Evolutionary conservation across 2,329 filamentous ascomycete species (phyloP), one percentile per base, ranked within the genome.

Genomic region (Fusarium palustre): DNA sequence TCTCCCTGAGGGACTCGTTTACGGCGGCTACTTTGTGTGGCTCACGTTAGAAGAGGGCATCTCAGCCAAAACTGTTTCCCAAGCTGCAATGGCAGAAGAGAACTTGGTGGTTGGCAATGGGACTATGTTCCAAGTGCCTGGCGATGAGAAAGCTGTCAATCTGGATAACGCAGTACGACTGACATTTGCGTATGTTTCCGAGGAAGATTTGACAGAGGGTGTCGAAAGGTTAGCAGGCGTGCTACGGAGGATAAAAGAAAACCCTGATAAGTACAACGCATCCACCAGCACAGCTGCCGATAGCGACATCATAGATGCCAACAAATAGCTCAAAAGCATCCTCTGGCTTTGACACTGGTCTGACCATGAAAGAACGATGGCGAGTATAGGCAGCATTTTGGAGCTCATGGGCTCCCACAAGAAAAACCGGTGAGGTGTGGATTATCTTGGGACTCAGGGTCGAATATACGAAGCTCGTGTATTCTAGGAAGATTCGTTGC

Each of bases 11-110:
- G 78, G 81, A 34, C 76, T 81, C 5, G 78, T 90, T 5, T 91
- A 90, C 31, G 94, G 94, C 0, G 94, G 94, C 0, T 97, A 95
- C 77, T 97, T 97, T 77, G 82, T 97, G 48, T 97, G 93, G 93
- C 79, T 97, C 28, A 84, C 83, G 2, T 78, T 97, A 7, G 89
- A 90, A 0, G 66, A 77, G 3, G 77, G 66, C 57, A 45, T 81
- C 4, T 80, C 91, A 55, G 82, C 84, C 11, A 88, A 80, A 33
- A 83, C 85, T 10, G 81, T 93, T 33, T 87, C 87, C 9, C 79
- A 84, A 70, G 81, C 82, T 39, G 90, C 90, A 18, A 81, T 85
- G 74, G 79, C 82, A 24, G 86, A 90, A 56, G 90, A 92, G 77
- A 88, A 89, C 47, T 77, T 97, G 58, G 84, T 89, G 28, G 82